phyloP scores from a whole-genome alignment of 1,284 basidiomycete genomes.

The Tausonia pullulans region DNA sequence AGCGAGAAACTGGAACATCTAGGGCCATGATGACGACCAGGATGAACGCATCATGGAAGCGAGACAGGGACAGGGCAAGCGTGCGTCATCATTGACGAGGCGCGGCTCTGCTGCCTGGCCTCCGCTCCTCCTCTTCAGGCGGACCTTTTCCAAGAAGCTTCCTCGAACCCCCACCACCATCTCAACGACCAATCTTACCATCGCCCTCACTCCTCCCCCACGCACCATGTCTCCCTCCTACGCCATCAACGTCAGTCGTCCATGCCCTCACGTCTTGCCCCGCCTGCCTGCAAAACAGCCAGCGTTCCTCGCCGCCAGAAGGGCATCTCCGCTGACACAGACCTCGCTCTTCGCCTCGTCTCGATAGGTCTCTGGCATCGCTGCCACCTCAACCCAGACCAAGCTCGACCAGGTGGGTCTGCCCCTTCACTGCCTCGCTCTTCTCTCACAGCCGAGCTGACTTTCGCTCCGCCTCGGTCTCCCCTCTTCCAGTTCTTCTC shows the following conservation, averaged over 20 bases:
- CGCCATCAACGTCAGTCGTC: slow-evolving; percentile 12
- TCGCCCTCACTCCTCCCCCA: background rate
- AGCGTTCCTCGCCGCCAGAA: background rate
- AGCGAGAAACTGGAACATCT: no score
- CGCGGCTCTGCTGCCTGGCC: no score
- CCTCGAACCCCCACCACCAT: no score
- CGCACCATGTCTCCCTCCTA: slow-evolving; percentile 9
- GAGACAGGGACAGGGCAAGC: no score
- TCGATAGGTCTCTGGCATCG: slow-evolving; percentile 33
- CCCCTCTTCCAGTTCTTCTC: slow-evolving; percentile 1
- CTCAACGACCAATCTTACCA: background rate
- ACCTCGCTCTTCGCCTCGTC: background rate
- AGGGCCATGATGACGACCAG: no score
- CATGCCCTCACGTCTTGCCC: background rate
- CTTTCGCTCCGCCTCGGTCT: background rate
- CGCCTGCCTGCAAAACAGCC: background rate
- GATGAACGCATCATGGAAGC: no score
- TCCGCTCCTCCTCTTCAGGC: no score
- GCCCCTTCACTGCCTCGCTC: slow-evolving; percentile 31
- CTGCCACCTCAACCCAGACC: slow-evolving; percentile 33
- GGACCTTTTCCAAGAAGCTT: no score
- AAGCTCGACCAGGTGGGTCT: slow-evolving; percentile 35
- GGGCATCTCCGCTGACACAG: no score
- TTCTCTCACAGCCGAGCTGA: background rate
- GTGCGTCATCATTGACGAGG: no score